These are phyloP conservation scores for Skeletonema tropicum DNA, from an alignment of 108 stramenopile species.

Conservation along the genomic window DNA sequence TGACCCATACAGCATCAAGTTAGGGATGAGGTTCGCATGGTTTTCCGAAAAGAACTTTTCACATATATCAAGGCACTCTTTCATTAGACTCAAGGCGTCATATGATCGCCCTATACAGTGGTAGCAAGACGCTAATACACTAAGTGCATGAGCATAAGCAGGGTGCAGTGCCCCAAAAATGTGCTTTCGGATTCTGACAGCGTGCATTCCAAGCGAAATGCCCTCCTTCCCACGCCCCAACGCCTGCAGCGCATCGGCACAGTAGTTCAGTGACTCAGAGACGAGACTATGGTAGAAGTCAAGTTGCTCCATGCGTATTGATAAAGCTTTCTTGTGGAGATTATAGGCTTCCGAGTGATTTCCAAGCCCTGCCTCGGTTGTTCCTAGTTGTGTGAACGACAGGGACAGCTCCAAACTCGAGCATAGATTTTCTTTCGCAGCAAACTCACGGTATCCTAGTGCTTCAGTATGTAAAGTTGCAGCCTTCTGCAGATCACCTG, in stretches of 20 bases:
- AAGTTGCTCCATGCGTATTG: conserved; percentile 28
- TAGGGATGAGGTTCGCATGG: conserved; percentile 48
- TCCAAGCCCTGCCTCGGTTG: conserved; percentile 27
- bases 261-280: conserved; percentile 49
- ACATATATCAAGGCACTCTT: conserved; percentile 48
- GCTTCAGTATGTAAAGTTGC: conserved; percentile 36
- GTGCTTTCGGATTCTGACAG: conserved; percentile 36
- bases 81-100: conserved; percentile 23
- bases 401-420: conserved; percentile 41
- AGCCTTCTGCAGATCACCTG: conserved; percentile 30
- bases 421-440: conserved; percentile 26
- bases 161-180: conserved; percentile 39
- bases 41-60: conserved; percentile 30
- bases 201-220: conserved; percentile 37
- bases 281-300: conserved; percentile 42
- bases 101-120: conserved; percentile 30
- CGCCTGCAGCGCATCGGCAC: conserved; percentile 41
- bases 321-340: conserved; percentile 35
- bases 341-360: conserved; percentile 20
- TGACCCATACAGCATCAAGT: conserved; percentile 43
- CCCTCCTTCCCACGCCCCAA: conserved; percentile 37
- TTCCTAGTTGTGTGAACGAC: conserved; percentile 43
- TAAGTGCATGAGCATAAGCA: conserved; percentile 48
- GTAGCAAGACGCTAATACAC: conserved; percentile 44
- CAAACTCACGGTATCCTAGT: conserved; percentile 27